These are phyloP conservation scores for fission yeast (Schizosaccharomyces pombe) DNA, from an alignment of 805 yeast genomes.

Conservation along the genomic window DNA sequence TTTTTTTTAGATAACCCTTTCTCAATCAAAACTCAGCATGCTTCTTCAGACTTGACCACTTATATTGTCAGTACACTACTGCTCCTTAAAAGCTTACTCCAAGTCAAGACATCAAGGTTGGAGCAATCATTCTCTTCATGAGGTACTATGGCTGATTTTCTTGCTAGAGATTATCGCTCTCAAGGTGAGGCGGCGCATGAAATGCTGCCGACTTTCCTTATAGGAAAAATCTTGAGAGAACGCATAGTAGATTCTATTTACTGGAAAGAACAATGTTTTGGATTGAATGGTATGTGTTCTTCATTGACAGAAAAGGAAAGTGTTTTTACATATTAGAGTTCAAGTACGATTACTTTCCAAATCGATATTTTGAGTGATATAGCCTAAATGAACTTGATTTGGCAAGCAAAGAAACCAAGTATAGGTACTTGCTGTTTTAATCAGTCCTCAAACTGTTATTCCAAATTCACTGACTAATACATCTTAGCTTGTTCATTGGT, in stretches of 20 bases:
- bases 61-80: too few relatives aligned
- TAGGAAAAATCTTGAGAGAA: constrained; percentile 37
- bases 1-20: too few relatives aligned
- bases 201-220: constrained; percentile 11
- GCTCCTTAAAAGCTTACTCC: too few relatives aligned
- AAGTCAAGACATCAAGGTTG: too few relatives aligned
- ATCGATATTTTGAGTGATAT: too few relatives aligned
- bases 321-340: too few relatives aligned
- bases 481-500: constrained; percentile 22
- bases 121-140: background rate
- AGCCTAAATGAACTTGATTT: too few relatives aligned
- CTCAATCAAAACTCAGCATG: too few relatives aligned
- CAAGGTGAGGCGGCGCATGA: background rate
- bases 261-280: constrained; percentile 34
- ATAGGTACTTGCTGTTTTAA: background rate
- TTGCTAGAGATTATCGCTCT: background rate
- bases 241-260: constrained; percentile 31
- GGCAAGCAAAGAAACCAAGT: too few relatives aligned
- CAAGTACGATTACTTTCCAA: too few relatives aligned
- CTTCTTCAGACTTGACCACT: too few relatives aligned
- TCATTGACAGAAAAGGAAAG: too few relatives aligned
- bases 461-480: background rate
- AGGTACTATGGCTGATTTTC: background rate
- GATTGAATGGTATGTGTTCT: constrained; percentile 17
- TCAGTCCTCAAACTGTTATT: background rate